Base-by-base conservation (phyloP, 208 protist genomes). In the Trypanosoma avium region DNA sequence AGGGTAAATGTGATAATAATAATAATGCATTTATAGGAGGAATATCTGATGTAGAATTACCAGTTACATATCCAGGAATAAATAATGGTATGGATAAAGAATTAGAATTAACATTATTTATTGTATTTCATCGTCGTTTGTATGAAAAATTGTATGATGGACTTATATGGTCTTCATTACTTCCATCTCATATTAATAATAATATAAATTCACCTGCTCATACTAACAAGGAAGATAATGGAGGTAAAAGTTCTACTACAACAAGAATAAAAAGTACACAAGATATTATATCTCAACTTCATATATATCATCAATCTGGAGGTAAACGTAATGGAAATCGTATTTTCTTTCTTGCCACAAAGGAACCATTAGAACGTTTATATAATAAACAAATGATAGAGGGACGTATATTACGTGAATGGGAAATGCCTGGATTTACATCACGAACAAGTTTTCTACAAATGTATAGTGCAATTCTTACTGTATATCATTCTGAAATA, bases 261-360 rank as follows among this genome's bases (percentile, higher is more conserved):
- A 46, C 47, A 4, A 0, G 21, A 19, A 17, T 1, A 30, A 36
- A 2, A 13, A 53, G 42, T 2, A 43, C 59, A 38, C 30, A 17
- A 32, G 63, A 59, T 29, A 12, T 69, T 1, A 24, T 59, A 3
- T 10, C 43, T 7, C 5, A n/a, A 2, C 26, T 38, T 26, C 4
- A 33, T 24, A 21, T 46, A 15, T 54, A 55, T 22, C 59, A 22
- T 32, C 17, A 46, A 21, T 38, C 7, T 43, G 27, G 13, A 32
- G 62, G 32, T 21, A 26, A 24, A 32, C 19, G 13, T 4, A 68
- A 68, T 55, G 53, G 48, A 12, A 68, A 42, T 21, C 40, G 53
- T 45, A 55, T 68, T 49, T 52, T 65, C 26, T 71, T 71, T 63
- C 1, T 71, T 13, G 65, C 65, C 7, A 71, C 65, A 22, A 50